Percentiles rank a stretch among this genome's conserved stretches.
Conservation (phyloP, 495 filamentous ascomycete genomes). For the Xylaria curta region DNA sequence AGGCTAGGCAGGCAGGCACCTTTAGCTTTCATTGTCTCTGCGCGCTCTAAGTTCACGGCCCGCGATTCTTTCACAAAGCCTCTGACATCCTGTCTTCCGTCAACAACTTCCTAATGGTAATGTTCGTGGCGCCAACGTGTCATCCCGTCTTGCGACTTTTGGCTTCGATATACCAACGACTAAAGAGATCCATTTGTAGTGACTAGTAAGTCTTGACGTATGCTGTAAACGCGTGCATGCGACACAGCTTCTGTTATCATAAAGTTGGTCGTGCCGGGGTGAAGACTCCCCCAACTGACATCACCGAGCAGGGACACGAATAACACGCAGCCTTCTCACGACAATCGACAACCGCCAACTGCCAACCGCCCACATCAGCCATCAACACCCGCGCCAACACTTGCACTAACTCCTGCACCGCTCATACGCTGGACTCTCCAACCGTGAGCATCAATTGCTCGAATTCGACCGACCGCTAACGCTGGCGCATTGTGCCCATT, state of each 20-base stretch:
- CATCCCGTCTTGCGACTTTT: background rate
- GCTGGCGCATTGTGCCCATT: slow-evolving; percentile 11
- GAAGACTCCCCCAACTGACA: slow-evolving; percentile 40
- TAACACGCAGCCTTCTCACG: slow-evolving; percentile 23
- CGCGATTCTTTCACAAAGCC: slow-evolving; percentile 17
- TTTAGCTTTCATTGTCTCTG: slow-evolving; percentile 8
- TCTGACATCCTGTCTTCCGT: slow-evolving; percentile 19
- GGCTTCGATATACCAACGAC: background rate
- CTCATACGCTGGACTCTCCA: background rate
- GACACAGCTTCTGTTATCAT: slow-evolving; percentile 23
- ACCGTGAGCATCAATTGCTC: background rate
- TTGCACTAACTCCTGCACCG: background rate
- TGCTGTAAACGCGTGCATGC: slow-evolving; percentile 16
- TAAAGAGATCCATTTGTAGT: background rate
- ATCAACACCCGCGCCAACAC: background rate
- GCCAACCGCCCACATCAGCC: background rate
- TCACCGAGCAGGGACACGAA: slow-evolving; percentile 37
- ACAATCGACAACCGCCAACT: slow-evolving; percentile 3
- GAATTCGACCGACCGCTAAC: slow-evolving; percentile 2
- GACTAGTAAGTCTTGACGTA: slow-evolving; percentile 15
- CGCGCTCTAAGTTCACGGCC: slow-evolving; percentile 17
- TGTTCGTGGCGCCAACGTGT: background rate
- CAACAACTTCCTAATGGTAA: slow-evolving; percentile 16
- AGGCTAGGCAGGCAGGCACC: background rate
- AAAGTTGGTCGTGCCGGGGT: slow-evolving; percentile 23